A percentile compares a stretch with the other conserved stretches of the same genome.
These are phyloP conservation scores for Panicum virgatum DNA, from an alignment of 202 grass and related monocot species.

Conservation along the genomic window DNA sequence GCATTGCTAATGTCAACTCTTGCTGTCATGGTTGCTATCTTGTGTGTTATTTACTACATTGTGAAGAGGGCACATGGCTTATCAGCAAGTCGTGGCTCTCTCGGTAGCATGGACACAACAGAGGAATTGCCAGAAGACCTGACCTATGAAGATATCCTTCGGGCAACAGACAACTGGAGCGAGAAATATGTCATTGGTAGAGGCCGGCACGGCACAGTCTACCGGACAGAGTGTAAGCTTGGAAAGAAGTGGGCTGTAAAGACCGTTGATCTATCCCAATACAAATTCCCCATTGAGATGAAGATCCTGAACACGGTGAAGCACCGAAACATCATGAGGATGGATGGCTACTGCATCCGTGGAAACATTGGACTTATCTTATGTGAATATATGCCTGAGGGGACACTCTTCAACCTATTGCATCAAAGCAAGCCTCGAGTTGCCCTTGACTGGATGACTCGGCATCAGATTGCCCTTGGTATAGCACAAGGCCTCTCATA, in stretches of 20 bases:
- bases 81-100: constrained; percentile 10
- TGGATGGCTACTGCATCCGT: constrained; percentile 71
- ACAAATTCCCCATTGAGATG: constrained; percentile 60
- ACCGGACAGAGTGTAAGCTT: constrained; percentile 45
- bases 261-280: constrained; percentile 53
- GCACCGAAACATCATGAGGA: constrained; percentile 67
- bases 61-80: constrained; percentile 28
- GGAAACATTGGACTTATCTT: constrained; percentile 54
- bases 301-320: constrained; percentile 60
- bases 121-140: constrained; percentile 60
- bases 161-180: constrained; percentile 65
- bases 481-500: constrained; percentile 61
- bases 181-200: constrained; percentile 71
- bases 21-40: neutral
- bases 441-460: constrained; percentile 39
- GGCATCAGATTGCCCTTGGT: constrained; percentile 48
- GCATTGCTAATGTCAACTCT: constrained; percentile 25
- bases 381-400: constrained; percentile 57
- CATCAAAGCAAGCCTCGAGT: constrained; percentile 47
- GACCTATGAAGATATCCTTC: constrained; percentile 66
- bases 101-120: constrained; percentile 37
- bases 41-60: constrained; percentile 33
- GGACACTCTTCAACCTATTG: constrained; percentile 55
- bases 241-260: constrained; percentile 65
- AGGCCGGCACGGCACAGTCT: constrained; percentile 67